Evolutionary conservation across 2,329 filamentous ascomycete species (phyloP).

Genomic region (Elsinoe australis): DNA sequence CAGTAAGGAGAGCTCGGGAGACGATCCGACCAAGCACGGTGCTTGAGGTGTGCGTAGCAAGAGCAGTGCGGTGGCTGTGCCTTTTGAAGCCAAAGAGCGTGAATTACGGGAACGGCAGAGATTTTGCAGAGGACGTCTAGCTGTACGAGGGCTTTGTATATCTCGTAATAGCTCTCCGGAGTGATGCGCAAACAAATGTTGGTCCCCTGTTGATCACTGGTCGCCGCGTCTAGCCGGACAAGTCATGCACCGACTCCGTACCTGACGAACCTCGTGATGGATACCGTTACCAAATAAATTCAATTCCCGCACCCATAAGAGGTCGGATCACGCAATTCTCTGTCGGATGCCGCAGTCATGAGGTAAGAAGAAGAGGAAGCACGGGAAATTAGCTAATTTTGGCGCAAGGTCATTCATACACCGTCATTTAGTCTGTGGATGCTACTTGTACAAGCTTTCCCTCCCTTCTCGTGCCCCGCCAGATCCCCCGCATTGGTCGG

Average conservation of each 20-base stretch:
- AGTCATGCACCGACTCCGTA: neutral
- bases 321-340: neutral
- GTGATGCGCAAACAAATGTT: constrained; percentile 10
- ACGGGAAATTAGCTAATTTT: neutral
- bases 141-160: neutral
- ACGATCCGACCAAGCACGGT: constrained; percentile 1
- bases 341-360: neutral
- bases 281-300: constrained; percentile 16
- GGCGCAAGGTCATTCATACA: constrained; percentile 8
- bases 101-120: constrained; percentile 5
- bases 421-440: neutral
- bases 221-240: constrained; percentile 12
- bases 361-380: neutral
- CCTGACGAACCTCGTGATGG: constrained; percentile 13
- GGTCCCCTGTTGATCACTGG: neutral
- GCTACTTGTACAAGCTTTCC: constrained; percentile 10
- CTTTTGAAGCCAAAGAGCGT: too few species aligned
- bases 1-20: neutral
- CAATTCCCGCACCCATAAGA: neutral
- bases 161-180: neutral
- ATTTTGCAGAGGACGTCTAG: neutral
- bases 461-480: constrained; percentile 4
- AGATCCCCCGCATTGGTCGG: constrained; percentile 5
- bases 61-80: too few species aligned
- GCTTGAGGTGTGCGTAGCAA: neutral